Percentiles rank a stretch among this genome's conserved stretches.
These are phyloP conservation scores for Cyberlindnera galapagoensis DNA, from an alignment of 805 yeast species.

Conservation along the genomic window DNA sequence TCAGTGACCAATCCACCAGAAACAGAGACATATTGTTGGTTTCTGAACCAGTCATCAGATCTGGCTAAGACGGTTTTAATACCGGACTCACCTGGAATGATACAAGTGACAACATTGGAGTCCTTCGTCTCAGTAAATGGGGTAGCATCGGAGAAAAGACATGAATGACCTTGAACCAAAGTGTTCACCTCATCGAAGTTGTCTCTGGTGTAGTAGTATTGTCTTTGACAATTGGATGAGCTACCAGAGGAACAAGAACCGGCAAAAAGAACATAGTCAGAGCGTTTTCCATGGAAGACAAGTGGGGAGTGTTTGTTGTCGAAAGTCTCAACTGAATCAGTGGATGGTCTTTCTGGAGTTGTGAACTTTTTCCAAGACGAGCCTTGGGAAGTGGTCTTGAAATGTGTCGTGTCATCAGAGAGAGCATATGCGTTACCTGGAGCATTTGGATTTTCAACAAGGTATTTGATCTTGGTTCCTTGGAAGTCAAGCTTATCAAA, in stretches of 20 bases:
- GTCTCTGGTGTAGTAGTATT: conserved; percentile 38
- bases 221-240: conserved; percentile 28
- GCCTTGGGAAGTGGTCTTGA: conserved; percentile 36
- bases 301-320: conserved; percentile 22
- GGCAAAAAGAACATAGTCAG: conserved; percentile 32
- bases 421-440: conserved; percentile 33
- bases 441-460: conserved; percentile 34
- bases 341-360: conserved; percentile 25
- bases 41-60: conserved; percentile 40
- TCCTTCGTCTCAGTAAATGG: conserved; percentile 19
- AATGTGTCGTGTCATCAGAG: conserved; percentile 29
- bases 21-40: conserved; percentile 25
- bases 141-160: conserved; percentile 26
- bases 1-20: conserved; percentile 28
- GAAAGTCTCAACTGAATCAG: conserved; percentile 18
- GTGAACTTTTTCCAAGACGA: conserved; percentile 33
- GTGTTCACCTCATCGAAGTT: conserved; percentile 32
- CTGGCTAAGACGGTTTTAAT: conserved; percentile 28
- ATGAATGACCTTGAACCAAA: conserved; percentile 27
- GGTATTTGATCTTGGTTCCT: conserved; percentile 25
- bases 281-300: conserved; percentile 33
- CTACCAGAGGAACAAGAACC: conserved; percentile 29
- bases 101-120: conserved; percentile 36
- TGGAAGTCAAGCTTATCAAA: conserved; percentile 36
- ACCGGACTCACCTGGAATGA: conserved; percentile 33